A percentile compares a stretch with the other conserved stretches of the same genome.
Evolutionary conservation across 352 stramenopile genomes (phyloP).

Genomic region (Pythium rhizo-oryzae): DNA sequence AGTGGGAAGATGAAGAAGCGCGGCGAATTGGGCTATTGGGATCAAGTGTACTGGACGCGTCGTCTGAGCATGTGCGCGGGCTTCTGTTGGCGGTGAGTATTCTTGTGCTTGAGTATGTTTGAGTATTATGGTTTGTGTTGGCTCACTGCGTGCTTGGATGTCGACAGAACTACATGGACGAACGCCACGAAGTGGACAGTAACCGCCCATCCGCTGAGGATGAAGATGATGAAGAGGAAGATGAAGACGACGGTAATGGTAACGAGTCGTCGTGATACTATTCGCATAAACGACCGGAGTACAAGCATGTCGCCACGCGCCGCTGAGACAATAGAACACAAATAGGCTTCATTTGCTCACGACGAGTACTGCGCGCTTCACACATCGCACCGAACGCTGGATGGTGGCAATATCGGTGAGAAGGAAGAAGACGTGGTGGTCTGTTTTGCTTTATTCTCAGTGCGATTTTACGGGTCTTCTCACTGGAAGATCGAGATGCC

Average conservation of each 20-base stretch:
- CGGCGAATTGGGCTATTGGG: conserved; percentile 60
- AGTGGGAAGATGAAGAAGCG: conserved; percentile 82
- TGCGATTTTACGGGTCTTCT: background rate
- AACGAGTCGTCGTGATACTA: background rate
- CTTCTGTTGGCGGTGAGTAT: conserved; percentile 65
- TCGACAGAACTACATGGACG: conserved; percentile 70
- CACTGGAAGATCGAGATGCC: conserved; percentile 82
- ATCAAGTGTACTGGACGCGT: conserved; percentile 56
- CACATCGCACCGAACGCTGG: too few species aligned
- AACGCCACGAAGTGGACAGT: conserved; percentile 70
- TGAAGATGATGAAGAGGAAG: conserved; percentile 38
- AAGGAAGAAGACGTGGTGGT: background rate
- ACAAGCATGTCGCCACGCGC: too few species aligned
- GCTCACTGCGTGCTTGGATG: background rate
- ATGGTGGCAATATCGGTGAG: too few species aligned
- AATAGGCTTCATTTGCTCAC: background rate
- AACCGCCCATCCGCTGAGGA: conserved; percentile 24
- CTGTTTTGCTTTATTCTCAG: background rate
- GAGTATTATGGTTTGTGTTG: background rate
- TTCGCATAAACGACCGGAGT: too few species aligned
- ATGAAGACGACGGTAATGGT: conserved; percentile 41
- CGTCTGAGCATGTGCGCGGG: conserved; percentile 62
- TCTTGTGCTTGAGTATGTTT: background rate
- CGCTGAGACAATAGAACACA: conserved; percentile 11
- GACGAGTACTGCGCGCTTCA: too few species aligned